Percentiles rank a stretch among this genome's conserved stretches.
phyloP scores from a whole-genome alignment of 345 rosid genomes.

The Hevea brasiliensis region DNA sequence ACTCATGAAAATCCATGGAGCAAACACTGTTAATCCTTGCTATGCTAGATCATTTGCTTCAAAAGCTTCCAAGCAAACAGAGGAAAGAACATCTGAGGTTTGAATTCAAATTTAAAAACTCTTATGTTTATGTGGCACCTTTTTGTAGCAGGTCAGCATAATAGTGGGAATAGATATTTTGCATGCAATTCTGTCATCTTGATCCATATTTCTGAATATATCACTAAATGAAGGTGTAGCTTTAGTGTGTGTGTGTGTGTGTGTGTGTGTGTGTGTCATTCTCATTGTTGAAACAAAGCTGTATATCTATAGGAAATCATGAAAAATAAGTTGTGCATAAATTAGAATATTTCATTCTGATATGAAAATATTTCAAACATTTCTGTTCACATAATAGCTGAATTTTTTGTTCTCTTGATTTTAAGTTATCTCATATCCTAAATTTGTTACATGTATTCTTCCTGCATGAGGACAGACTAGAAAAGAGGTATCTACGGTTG shows the following conservation, averaged over 20 bases:
- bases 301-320: neutral
- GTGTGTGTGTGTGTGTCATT: too few species aligned
- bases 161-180: neutral
- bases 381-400: neutral
- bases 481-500: slow-evolving; percentile 81
- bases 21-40: slow-evolving; percentile 26
- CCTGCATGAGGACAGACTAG: slow-evolving; percentile 47
- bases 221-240: neutral
- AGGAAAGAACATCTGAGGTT: slow-evolving; percentile 60
- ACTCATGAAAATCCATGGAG: slow-evolving; percentile 24
- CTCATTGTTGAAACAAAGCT: neutral
- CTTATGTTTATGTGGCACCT: neutral
- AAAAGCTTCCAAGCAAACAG: slow-evolving; percentile 50
- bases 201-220: neutral
- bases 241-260: too few species aligned
- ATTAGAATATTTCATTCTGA: neutral
- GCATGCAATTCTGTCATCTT: neutral
- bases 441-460: neutral
- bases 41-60: slow-evolving; percentile 70
- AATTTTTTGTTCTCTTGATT: neutral
- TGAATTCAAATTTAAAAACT: slow-evolving; percentile 7
- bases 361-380: neutral
- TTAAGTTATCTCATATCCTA: slow-evolving; percentile 9
- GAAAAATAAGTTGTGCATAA: neutral
- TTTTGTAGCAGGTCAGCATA: neutral